Base-by-base conservation (phyloP, 1,284 basidiomycete genomes). In the Farysia itapuensis region DNA sequence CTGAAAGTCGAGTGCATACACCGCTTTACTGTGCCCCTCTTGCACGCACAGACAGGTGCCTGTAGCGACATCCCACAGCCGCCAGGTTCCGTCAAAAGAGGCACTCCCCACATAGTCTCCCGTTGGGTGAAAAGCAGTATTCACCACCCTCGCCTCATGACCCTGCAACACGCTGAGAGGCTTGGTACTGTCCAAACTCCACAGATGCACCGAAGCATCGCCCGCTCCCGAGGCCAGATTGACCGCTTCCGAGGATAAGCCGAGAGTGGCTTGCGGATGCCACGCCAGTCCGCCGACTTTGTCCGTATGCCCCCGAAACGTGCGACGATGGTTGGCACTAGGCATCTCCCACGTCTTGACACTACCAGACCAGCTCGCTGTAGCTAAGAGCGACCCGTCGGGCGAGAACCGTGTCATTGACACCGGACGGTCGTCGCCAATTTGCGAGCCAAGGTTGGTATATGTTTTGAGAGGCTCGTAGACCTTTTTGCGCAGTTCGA, bases 61-160 rank as follows among this genome's bases (percentile, higher is more conserved):
- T 1, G 85, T 88, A 34, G 82, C 81, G 2, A 91, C 86, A 76
- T 98, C 93, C 95, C 95, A 99, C 35, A 98, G 78, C 29, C 95
- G 81, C 94, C 95, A 99, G n/a, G 94, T 91, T 4, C 90, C 95
- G 77, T 99, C 95, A 68, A 94, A 98, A 48, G 90, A 90, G 0
- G 94, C 93, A 52, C 90, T 93, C 1, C 88, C 94, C 12, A 96
- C 83, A 73, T 94, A 96, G 35, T 85, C 79, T 1, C 95, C 95
- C 0, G 89, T 90, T 0, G 95, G 93, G 78, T 99, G 95, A 78
- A 98, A 98, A 0, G 87, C 90, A 9, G 96, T 87, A 12, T 94
- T 84, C 66, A 90, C 93, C 3, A 99, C 86, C 15, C 95, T 86
- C 45, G 86, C 88, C 70, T 86, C 83, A 72, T 98, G 95, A 0